Evolutionary conservation across 306 rosid species (phyloP).

Genomic region (Trifolium subterraneum): DNA sequence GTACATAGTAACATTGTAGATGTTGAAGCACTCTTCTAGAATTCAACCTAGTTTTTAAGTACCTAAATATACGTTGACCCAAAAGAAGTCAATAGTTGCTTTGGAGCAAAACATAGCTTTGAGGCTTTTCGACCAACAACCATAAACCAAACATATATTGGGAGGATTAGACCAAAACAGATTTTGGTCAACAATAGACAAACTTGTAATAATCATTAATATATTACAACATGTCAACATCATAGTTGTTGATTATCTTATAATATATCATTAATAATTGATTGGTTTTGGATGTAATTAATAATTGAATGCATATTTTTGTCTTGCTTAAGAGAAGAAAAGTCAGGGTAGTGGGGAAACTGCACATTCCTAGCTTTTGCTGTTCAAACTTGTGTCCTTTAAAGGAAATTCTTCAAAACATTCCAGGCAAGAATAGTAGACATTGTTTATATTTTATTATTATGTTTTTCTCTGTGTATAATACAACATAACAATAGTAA

Average conservation of each 20-base stretch:
- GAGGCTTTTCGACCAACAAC: not conserved
- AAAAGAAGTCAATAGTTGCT: not conserved
- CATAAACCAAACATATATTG: not conserved
- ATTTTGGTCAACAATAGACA: constrained; percentile 6
- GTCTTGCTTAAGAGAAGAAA: constrained; percentile 73
- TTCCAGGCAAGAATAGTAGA: constrained; percentile 60
- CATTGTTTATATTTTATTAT: not conserved
- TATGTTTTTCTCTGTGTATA: not conserved
- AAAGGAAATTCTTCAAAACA: constrained; percentile 86
- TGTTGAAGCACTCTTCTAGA: not conserved
- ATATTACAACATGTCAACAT: not conserved
- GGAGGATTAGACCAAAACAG: not conserved
- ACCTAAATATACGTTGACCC: not conserved
- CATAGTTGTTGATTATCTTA: constrained; percentile 6
- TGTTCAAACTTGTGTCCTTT: constrained; percentile 81
- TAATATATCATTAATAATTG: not conserved
- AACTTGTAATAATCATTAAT: not conserved
- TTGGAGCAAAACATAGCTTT: not conserved
- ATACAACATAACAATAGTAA: not conserved
- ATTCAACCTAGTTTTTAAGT: not conserved
- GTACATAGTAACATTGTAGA: not conserved
- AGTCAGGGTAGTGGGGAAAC: constrained; percentile 75
- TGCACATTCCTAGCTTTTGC: constrained; percentile 83
- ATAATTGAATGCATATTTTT: constrained; percentile 60
- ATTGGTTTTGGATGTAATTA: constrained; percentile 55